A percentile compares a stretch with the other conserved stretches of the same genome.
phyloP scores from a whole-genome alignment of 2,329 filamentous ascomycete species.

The Trichoderma endophyticum region DNA sequence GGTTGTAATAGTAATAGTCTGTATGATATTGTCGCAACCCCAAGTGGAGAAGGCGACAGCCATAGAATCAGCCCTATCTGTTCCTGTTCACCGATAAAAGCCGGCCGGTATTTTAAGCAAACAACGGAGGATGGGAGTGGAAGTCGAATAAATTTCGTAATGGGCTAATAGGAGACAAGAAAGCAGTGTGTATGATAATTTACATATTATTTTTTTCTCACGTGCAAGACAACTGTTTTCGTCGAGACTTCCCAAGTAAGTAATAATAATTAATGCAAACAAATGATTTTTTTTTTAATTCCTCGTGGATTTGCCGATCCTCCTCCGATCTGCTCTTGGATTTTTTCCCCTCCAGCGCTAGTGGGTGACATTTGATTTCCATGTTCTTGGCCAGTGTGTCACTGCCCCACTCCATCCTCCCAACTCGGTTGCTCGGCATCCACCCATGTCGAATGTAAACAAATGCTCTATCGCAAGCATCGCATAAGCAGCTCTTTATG shows the following conservation, averaged over 20 bases:
- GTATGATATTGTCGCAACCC: neutral
- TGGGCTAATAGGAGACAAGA: neutral
- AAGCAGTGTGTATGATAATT: neutral
- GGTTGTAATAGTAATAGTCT: neutral
- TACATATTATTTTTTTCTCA: neutral
- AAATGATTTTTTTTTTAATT: neutral
- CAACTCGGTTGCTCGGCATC: slow-evolving; percentile 1
- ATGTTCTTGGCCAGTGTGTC: neutral
- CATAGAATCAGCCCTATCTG: neutral
- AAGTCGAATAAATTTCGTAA: neutral
- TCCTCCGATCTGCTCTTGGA: neutral
- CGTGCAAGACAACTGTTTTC: neutral
- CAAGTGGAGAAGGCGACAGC: slow-evolving; percentile 6
- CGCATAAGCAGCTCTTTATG: neutral
- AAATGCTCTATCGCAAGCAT: neutral
- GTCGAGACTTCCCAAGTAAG: neutral
- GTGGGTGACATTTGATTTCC: neutral
- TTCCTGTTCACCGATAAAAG: neutral
- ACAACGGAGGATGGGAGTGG: neutral
- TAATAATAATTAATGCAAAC: neutral
- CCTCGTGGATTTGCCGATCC: neutral
- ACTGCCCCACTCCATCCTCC: neutral
- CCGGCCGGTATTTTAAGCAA: neutral
- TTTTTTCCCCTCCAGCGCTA: neutral
- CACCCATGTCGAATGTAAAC: neutral